Base-by-base conservation (phyloP, 2,329 filamentous ascomycete genomes). In the Trichophyton verrucosum region DNA sequence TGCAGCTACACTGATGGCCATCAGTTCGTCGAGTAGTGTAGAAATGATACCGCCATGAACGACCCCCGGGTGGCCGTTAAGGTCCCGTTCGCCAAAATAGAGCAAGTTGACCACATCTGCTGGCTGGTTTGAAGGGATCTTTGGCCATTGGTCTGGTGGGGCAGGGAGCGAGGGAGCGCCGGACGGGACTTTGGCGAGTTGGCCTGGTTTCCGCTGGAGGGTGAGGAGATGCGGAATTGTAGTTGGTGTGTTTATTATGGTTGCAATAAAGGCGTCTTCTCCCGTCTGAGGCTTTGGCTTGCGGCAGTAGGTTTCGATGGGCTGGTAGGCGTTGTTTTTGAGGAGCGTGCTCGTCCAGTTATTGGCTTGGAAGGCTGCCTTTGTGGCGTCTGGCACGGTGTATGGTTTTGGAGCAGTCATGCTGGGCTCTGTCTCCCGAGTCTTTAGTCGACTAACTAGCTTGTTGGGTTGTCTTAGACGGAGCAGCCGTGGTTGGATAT, bases 1-100 rank as follows among this genome's bases (percentile, higher is more conserved):
- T 27, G 70, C 62, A 60, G 71, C 69, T 30, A 75, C 69, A 11
- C 71, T 70, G 13, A 75, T 62, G 1, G 74, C 75, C 73, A 77
- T 76, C 24, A 73, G 69, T 66, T 78, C 76, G 61, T 78, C 76
- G 24, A 78, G 69, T 22, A 76, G 61, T 3, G 73, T 73, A 30
- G 73, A 72, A 11, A 74, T 64, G 38, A 76, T 65, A 15, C 75
- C 75, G 3, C 75, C 75, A 58, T 77, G 75, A 20, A 71, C 72
- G 1, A 71, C 72, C 3, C 63, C 61, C 1, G 74, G 72, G 62
- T 77, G 74, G 2, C 75, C 74, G 24, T 70, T 71, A 3, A 77
- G 62, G 6, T 74, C 75, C 1, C 72, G 72, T 4, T 64, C 66
- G 1, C 65, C 65, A 15, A 77, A 67, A 15, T 68, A 64, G 57